Base-by-base conservation (phyloP, 805 yeast genomes). In the Henningerozyma blattae region DNA sequence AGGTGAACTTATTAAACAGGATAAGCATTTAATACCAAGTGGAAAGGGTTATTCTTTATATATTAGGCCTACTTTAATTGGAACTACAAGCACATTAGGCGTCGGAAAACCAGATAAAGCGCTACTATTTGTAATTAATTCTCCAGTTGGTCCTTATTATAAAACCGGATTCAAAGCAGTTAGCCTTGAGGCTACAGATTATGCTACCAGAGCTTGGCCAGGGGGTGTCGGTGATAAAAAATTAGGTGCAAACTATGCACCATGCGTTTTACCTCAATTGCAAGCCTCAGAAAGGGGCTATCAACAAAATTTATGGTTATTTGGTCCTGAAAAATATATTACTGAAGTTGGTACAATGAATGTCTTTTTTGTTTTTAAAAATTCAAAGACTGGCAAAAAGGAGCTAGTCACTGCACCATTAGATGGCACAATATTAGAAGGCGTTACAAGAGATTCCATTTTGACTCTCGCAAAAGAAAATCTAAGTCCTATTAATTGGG, bases 321-420 rank as follows among this genome's bases (percentile, higher is more conserved):
- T 89, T 50, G 95, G 95, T 41, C 83, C 81, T 35, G 86, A 89
- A 53, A 72, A 75, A 46, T 58, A 72, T 56, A 74, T 89, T 48
- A 89, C 97, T 45, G 97, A 89, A 67, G 97, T 84, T 35, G 97
- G 97, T 42, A 85, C 97, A 38, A 89, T 89, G 96, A 89, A 89
- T 61, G 86, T 70, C 30, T 89, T 89, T 64, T 75, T 82, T 50
- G 95, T 75, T 19, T 84, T 87, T 68, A 63, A 78, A 59, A 73
- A 81, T 56, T 55, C 70, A 10, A 61, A 58, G 27, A 68, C 77
- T 24, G 95, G 94, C 38, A 81, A 75, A 59, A 81, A 80, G 52
- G 97, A 89, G 65, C 69, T 89, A 44, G 94, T 75, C 31, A 89
- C 97, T 42, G 94, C 95, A 41, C 97, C 97, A 39, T 68, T 89